Conservation (phyloP, 306 rosid genomes). For the Cyamopsis tetragonoloba region DNA sequence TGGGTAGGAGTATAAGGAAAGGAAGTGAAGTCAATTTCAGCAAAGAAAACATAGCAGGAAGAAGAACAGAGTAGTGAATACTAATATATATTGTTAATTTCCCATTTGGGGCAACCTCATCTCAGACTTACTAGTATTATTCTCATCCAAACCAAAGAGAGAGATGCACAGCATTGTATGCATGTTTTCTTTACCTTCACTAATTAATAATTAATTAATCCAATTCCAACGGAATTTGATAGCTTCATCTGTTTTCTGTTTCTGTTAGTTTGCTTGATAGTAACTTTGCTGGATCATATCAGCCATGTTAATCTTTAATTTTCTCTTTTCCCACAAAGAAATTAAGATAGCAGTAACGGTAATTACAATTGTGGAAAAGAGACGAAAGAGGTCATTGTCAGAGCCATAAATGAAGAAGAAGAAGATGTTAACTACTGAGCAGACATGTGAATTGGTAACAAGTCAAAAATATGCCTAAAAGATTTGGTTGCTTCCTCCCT, state of each 20-base stretch:
- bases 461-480: conserved; percentile 42
- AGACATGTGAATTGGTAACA: conserved; percentile 33
- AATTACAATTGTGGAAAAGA: not conserved
- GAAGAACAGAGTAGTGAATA: too few species aligned
- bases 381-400: conserved; percentile 35
- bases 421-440: conserved; percentile 27
- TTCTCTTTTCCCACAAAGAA: not conserved
- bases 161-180: not conserved
- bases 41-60: not conserved
- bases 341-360: not conserved
- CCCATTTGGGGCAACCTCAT: too few species aligned
- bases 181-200: not conserved
- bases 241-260: too few species aligned
- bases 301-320: too few species aligned
- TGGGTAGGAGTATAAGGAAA: too few species aligned
- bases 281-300: too few species aligned
- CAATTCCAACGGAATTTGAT: not conserved
- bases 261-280: not conserved
- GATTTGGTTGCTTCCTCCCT: conserved; percentile 25
- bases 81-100: too few species aligned
- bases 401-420: conserved; percentile 43
- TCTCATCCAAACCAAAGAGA: too few species aligned
- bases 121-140: too few species aligned
- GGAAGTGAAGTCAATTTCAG: not conserved
- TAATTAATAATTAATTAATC: too few species aligned